These are phyloP conservation scores for Hyaloscypha bicolor DNA, from an alignment of 495 filamentous ascomycete species.

Conservation along the genomic window DNA sequence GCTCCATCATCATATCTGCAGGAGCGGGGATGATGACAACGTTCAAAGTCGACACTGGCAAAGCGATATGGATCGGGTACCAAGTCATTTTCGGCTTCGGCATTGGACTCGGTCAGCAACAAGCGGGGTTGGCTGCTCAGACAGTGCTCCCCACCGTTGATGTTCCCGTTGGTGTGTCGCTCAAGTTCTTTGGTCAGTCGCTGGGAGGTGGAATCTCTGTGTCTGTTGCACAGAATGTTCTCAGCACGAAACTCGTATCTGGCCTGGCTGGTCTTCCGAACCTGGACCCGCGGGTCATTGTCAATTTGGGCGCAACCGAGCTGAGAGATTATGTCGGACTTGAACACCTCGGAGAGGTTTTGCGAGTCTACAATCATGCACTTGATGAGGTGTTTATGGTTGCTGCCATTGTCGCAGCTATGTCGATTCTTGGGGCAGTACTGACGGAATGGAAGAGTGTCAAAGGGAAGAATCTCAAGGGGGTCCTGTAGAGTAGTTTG, in stretches of 20 bases:
- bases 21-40: conserved; percentile 66
- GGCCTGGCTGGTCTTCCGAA: conserved; percentile 41
- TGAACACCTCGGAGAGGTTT: conserved; percentile 15
- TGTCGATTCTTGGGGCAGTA: background rate
- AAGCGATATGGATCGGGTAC: conserved; percentile 65
- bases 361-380: conserved; percentile 31
- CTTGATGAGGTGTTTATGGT: conserved; percentile 27
- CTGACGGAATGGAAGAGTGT: conserved; percentile 75
- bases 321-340: conserved; percentile 20
- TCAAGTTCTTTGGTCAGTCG: conserved; percentile 63
- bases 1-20: conserved; percentile 53
- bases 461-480: conserved; percentile 46
- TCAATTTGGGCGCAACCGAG: conserved; percentile 49
- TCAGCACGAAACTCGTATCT: conserved; percentile 54
- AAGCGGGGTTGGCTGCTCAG: conserved; percentile 61
- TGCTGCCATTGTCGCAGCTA: conserved; percentile 16
- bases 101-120: conserved; percentile 69
- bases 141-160: conserved; percentile 50
- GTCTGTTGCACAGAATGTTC: conserved; percentile 60
- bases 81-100: conserved; percentile 70
- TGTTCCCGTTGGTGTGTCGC: conserved; percentile 57
- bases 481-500: no score
- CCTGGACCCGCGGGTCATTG: conserved; percentile 44
- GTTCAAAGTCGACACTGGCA: conserved; percentile 50
- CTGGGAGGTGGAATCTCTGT: conserved; percentile 65